Evolutionary conservation across 345 rosid genomes (phyloP), one percentile per base, ranked within the genome.

Genomic region (Streptanthus diversifolius): DNA sequence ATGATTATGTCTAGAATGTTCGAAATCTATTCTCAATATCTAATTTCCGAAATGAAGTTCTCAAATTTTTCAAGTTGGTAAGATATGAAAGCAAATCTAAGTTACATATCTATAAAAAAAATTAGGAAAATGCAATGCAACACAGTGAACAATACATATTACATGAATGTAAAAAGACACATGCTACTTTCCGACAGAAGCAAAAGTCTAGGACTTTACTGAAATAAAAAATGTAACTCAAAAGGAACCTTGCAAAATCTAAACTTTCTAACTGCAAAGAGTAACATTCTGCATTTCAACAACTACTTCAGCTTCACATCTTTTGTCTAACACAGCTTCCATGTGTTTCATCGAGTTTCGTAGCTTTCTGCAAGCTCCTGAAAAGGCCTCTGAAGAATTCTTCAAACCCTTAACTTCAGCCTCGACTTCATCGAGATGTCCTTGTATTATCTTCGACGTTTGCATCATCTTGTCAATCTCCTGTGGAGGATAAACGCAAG

Each of bases 401-500:
- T 77, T 76, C 47, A 85, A 79, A 49, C 79, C 25, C 30, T 77
- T 78, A 17, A 89, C 83, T 74, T 84, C 92, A 5, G 40, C 48
- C 79, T 77, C 82, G 7, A 85, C 22, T 72, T 77, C 83, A 37
- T 49, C 54, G 4, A 77, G 66, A 10, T 66, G 60, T 15, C 69
- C 74, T 0, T 77, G 72, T 35, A 93, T 75, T 56, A 82, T 79
- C 73, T 70, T 82, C 51, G 75, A 72, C 12, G 85, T 79, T 7
- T 62, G 78, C 57, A 39, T 78, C 79, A 89, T 88, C 11, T 80
- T 82, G 10, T 71, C 48, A 19, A 82, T 4, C 80, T 93, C 99
- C 66, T 91, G 96, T 0, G 97, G 96, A 0, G 99, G 97, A 70
- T 93, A 91, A 58, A 93, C 88, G 47, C 85, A 89, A 55, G 93